A percentile compares a stretch with the other conserved stretches of the same genome.
Evolutionary conservation across 2,329 filamentous ascomycete species (phyloP).

Genomic region (Fusarium austroafricanum): DNA sequence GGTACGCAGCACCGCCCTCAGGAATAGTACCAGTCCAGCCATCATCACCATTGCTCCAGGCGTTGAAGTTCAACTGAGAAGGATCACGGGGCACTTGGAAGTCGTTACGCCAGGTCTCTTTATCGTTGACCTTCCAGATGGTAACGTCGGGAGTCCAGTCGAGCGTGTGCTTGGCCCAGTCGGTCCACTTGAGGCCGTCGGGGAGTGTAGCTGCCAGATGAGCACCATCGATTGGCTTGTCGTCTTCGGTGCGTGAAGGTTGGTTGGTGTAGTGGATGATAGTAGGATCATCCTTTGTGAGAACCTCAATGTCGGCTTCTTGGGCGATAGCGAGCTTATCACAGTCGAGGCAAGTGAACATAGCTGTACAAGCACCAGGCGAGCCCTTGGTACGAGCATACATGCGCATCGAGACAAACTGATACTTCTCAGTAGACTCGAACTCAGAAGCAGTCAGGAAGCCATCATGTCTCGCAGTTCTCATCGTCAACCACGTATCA

Average conservation of each 20-base stretch:
- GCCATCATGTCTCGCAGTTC: slow-evolving; percentile 55
- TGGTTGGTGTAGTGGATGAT: slow-evolving; percentile 69
- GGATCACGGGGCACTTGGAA: slow-evolving; percentile 66
- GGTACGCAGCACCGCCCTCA: slow-evolving; percentile 59
- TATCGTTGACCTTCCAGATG: slow-evolving; percentile 65
- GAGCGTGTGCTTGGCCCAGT: slow-evolving; percentile 68
- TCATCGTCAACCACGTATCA: slow-evolving; percentile 60
- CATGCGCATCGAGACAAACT: slow-evolving; percentile 57
- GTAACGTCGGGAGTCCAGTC: slow-evolving; percentile 67
- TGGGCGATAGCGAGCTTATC: slow-evolving; percentile 54
- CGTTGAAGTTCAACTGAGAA: slow-evolving; percentile 64
- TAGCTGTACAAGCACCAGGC: slow-evolving; percentile 61
- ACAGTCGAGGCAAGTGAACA: slow-evolving; percentile 61
- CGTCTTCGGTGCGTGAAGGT: slow-evolving; percentile 59
- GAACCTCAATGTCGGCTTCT: slow-evolving; percentile 64
- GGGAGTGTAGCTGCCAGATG: slow-evolving; percentile 59
- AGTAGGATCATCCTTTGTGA: slow-evolving; percentile 57
- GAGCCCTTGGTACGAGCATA: slow-evolving; percentile 59
- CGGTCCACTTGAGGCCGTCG: slow-evolving; percentile 57
- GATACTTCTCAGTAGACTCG: slow-evolving; percentile 49
- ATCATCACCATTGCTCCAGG: slow-evolving; percentile 68
- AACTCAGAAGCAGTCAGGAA: slow-evolving; percentile 62
- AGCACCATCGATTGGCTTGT: slow-evolving; percentile 58
- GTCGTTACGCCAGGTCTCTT: slow-evolving; percentile 59
- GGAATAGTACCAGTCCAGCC: slow-evolving; percentile 67